Conservation (phyloP, 805 yeast species). For the Danielozyma ontarioensis region DNA sequence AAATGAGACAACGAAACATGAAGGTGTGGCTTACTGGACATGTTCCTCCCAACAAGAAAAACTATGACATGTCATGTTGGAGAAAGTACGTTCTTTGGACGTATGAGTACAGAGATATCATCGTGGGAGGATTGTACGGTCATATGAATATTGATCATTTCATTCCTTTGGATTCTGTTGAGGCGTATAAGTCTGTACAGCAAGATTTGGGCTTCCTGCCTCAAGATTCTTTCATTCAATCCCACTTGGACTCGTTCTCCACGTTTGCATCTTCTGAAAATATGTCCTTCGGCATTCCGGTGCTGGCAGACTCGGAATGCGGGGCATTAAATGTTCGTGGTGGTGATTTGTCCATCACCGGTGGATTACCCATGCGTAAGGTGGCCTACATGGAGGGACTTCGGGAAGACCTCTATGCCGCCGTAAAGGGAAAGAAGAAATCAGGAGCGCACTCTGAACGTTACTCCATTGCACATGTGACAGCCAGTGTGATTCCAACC, state of each 20-base stretch:
- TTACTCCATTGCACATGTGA: slow-evolving; percentile 64
- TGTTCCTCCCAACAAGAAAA: slow-evolving; percentile 81
- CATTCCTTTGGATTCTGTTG: slow-evolving; percentile 65
- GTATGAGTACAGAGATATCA: slow-evolving; percentile 77
- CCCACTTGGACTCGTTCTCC: slow-evolving; percentile 17
- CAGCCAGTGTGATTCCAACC: slow-evolving; percentile 77
- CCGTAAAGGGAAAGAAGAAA: slow-evolving; percentile 40
- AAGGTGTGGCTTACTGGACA: slow-evolving; percentile 88
- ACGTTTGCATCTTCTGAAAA: slow-evolving; percentile 14
- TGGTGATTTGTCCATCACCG: slow-evolving; percentile 22
- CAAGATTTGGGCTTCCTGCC: slow-evolving; percentile 6
- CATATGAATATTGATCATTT: slow-evolving; percentile 91
- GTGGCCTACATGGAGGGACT: slow-evolving; percentile 56
- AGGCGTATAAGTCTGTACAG: slow-evolving; percentile 54
- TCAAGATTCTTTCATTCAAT: slow-evolving; percentile 14
- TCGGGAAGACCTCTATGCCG: slow-evolving; percentile 49
- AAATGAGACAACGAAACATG: slow-evolving; percentile 65
- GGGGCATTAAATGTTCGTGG: slow-evolving; percentile 5
- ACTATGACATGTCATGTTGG: slow-evolving; percentile 67
- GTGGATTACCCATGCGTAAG: slow-evolving; percentile 67
- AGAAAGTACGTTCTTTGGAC: slow-evolving; percentile 77
- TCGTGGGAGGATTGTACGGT: slow-evolving; percentile 79
- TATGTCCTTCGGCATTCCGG: neutral
- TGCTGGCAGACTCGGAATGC: slow-evolving; percentile 3
- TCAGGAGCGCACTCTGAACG: slow-evolving; percentile 46